Evolutionary conservation across 345 rosid genomes (phyloP), one percentile per base, ranked within the genome.

Genomic region (Ceriops tagal): DNA sequence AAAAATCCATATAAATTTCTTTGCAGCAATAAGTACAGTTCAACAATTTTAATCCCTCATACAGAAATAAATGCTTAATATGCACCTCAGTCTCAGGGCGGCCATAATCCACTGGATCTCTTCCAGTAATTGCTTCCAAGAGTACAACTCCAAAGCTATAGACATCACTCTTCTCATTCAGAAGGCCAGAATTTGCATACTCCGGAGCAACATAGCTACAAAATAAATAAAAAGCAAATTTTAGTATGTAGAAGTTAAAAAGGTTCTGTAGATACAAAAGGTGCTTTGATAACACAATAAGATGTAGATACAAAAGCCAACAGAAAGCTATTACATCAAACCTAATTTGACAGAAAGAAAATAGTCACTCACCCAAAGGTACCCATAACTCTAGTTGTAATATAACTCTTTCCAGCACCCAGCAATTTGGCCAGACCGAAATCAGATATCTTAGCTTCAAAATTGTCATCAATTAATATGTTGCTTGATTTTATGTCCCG

Each of bases 401-500:
- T 84, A 58, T 88, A 85, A 75, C 89, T 89, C 74, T 83, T 86
- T 78, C 92, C 98, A 58, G 93, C 92, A 81, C 97, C 97, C 31
- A 93, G 85, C 81, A 93, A 70, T 70, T 93, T 93, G 67, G 98
- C 97, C 73, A 93, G 89, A 59, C 97, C 96, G 62, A 93, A 93
- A 83, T 93, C 96, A 70, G 98, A 93, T 77, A 93, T 84, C 82
- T 88, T 93, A 4, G 96, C 96, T 15, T 88, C 92, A 74, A 93
- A 93, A 62, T 76, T 85, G 60, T 83, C 92, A 69, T 93, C 83
- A 78, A 93, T 89, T 73, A 93, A 77, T 83, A 93, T 89, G 79
- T 93, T 93, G 83, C 98, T 93, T 0, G 98, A 93, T 74, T 93
- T 93, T 76, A 93, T 91, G 84, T 93, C 98, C 72, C 98, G 85